Evolutionary conservation across 2,329 filamentous ascomycete species (phyloP), one percentile per base, ranked within the genome.

Genomic region (Xenoacremonium recifei): DNA sequence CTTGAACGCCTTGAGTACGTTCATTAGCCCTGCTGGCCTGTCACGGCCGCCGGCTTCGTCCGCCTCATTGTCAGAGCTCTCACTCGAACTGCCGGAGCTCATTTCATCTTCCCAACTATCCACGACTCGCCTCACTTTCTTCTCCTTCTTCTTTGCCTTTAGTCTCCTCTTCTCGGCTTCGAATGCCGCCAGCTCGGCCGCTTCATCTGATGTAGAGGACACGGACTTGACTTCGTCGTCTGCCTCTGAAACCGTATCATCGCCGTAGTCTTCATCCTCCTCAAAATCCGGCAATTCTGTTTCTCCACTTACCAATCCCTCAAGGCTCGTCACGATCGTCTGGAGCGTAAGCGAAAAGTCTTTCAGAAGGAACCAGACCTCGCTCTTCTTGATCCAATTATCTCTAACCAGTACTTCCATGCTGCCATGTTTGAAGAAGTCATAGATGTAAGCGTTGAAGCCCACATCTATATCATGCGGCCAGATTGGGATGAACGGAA

Each of bases 381-480:
- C 84, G 4, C 79, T 77, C 2, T 69, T 66, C 33, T 77, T 79
- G 56, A 92, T 82, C 3, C 75, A 72, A 57, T 92, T 91, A 21
- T 81, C 84, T 0, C 62, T 66, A 11, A 78, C 76, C 3, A 91
- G 66, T 0, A 80, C 75, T 2, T 70, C 59, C 17, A 82, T 60
- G 55, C 84, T 79, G 4, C 85, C 86, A 53, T 91, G 82, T 62
- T 81, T 86, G 72, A 80, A 90, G 64, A 90, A 92, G 61, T 91
- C 85, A 45, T 84, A 80, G 1, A 91, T 65, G 55, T 87, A 87
- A 0, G 82, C 80, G 50, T 88, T 88, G 45, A 82, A 76, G 11
- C 63, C 59, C 7, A 45, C 63, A 48, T 42, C 37, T 3, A 72
- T 69, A 39, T 84, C 77, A 19, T 80, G 67, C 0, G 79, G 77